Evolutionary conservation across 345 rosid genomes (phyloP), one percentile per base, ranked within the genome.

Genomic region (Reutealis trisperma): DNA sequence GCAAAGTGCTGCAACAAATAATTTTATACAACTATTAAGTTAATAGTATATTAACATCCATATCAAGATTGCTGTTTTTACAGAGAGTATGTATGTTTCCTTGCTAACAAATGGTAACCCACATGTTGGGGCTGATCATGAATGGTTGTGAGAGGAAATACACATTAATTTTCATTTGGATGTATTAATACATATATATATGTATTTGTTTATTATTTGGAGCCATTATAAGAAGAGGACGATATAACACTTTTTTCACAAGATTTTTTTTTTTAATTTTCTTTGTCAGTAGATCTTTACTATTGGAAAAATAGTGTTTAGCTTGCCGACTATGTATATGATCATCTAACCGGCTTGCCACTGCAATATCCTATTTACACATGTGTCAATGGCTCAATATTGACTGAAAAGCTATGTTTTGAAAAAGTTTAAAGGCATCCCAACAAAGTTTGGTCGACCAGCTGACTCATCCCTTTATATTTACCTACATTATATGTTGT

Each of bases 291-390:
- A 22, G n/a, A 25, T 37, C 12, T 74, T 54, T 63, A 12, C 37
- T 61, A 0, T 42, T 3, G 65, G 5, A 16, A n/a, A 10, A 22
- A 30, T 62, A 21, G 8, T 54, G 59, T 45, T 63, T 22, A 55
- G 55, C 8, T 52, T 60, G 80, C 80, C 75, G 75, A 82, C 52
- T 1, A 37, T n/a, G n/a, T n/a, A n/a, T 72, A 8, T 37, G 41
- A 37, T 37, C 5, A 37, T 37, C 41, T 37, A 37, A 7, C 41
- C 0, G 41, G 41, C 6, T 37, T 37, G 54, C 63, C 51, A 47
- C 51, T 61, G 24, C 22, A 41, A 15, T 16, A 54, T 32, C 14
- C 51, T 12, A 21, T 44, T 19, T 41, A 21, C 22, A 21, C 1
- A 67, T 55, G 55, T 34, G 64, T 16, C 13, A 25, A 63, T 74